phyloP scores from a whole-genome alignment of 345 rosid genomes.

The Hibiscus tridactylites region DNA sequence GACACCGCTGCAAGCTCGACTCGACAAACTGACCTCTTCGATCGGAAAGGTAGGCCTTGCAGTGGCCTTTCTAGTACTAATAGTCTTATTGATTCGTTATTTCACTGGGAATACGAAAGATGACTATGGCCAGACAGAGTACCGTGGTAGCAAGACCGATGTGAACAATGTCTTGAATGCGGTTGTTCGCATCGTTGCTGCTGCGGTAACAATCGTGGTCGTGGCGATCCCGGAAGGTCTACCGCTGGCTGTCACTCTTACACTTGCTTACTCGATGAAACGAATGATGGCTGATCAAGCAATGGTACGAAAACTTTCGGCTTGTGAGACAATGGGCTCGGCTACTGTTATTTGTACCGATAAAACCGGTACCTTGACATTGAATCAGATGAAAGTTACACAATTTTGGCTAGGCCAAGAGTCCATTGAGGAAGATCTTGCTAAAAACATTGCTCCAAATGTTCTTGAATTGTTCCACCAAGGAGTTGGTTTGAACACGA shows the following conservation, averaged over 20 bases:
- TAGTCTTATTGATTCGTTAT: conserved; percentile 48
- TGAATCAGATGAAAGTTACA: conserved; percentile 56
- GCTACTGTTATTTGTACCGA: conserved; percentile 62
- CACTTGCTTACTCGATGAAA: conserved; percentile 71
- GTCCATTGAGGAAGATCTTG: conserved; percentile 27
- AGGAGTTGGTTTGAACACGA: conserved; percentile 37
- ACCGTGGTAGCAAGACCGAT: conserved; percentile 28
- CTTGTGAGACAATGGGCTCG: conserved; percentile 72
- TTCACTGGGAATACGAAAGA: conserved; percentile 51
- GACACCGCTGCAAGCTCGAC: conserved; percentile 58
- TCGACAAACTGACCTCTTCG: conserved; percentile 46
- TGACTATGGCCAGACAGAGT: conserved; percentile 32
- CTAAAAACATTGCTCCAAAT: conserved; percentile 15
- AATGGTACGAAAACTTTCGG: conserved; percentile 61
- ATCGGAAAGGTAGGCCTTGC: conserved; percentile 51
- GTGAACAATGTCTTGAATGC: conserved; percentile 32
- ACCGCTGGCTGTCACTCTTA: conserved; percentile 61
- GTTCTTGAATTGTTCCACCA: conserved; percentile 35
- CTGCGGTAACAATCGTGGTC: conserved; percentile 61
- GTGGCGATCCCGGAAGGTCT: conserved; percentile 72
- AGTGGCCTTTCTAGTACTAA: conserved; percentile 50
- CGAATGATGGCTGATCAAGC: conserved; percentile 69
- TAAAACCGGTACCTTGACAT: conserved; percentile 64
- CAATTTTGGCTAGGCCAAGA: conserved; percentile 52
- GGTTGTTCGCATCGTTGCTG: conserved; percentile 42